These are phyloP conservation scores for Scedosporium minutisporum DNA, from an alignment of 2,329 filamentous ascomycete genomes.

Conservation along the genomic window DNA sequence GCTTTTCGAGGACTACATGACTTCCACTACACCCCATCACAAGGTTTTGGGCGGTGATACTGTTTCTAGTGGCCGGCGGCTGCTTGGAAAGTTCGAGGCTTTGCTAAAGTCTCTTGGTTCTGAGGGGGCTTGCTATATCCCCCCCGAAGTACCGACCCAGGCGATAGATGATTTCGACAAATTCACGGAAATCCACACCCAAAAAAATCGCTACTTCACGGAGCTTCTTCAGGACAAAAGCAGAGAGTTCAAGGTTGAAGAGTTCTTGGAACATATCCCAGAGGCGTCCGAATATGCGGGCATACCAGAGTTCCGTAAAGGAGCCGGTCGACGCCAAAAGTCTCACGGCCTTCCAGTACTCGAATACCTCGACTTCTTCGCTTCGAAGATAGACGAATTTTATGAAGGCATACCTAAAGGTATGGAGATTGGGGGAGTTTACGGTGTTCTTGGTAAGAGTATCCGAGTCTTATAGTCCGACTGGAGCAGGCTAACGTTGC, in stretches of 20 bases:
- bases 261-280: neutral
- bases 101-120: neutral
- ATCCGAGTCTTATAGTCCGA: neutral
- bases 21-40: conserved; percentile 8
- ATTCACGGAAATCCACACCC: neutral
- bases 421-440: conserved; percentile 6
- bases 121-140: neutral
- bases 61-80: conserved; percentile 10
- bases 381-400: neutral
- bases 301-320: neutral
- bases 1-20: conserved; percentile 14
- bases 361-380: neutral
- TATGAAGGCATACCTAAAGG: neutral
- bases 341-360: no score
- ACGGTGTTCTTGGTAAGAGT: conserved; percentile 10
- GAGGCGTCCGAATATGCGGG: neutral
- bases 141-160: neutral
- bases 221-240: neutral
- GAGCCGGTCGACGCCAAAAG: no score
- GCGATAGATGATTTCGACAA: neutral
- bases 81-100: conserved; percentile 10
- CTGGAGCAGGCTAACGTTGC: neutral
- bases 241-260: neutral
- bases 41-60: conserved; percentile 5
- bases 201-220: neutral